Percentiles rank a stretch among this genome's conserved stretches.
Evolutionary conservation across 345 rosid species (phyloP).

Genomic region (Physaria fendleri): DNA sequence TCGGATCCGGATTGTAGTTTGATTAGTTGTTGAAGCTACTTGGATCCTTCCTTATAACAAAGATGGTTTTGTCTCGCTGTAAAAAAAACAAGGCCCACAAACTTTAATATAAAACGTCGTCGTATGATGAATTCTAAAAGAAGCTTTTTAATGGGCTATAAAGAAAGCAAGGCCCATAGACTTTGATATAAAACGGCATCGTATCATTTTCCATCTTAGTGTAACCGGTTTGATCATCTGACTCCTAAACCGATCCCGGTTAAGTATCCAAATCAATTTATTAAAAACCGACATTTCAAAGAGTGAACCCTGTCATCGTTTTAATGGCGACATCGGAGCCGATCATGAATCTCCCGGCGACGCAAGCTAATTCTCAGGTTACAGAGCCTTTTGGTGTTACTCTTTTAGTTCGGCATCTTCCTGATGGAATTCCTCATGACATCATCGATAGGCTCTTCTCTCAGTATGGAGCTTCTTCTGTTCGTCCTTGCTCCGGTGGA

Average conservation of each 20-base stretch:
- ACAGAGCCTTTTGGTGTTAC: conserved; percentile 28
- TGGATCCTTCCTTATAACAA: too few species aligned
- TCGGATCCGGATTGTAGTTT: conserved; percentile 14
- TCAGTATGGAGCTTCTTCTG: conserved; percentile 75
- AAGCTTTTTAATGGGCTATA: too few species aligned
- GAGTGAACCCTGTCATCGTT: background rate
- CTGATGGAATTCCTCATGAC: conserved; percentile 74
- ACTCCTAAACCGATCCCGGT: background rate
- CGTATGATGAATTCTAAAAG: too few species aligned
- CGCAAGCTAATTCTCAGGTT: conserved; percentile 21
- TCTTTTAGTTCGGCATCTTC: conserved; percentile 68
- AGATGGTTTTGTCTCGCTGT: too few species aligned
- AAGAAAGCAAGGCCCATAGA: too few species aligned
- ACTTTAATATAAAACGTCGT: background rate
- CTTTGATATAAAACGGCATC: too few species aligned
- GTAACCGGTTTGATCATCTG: background rate
- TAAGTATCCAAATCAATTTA: background rate
- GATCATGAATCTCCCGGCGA: conserved; percentile 18
- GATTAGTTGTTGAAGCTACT: background rate
- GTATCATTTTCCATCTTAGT: too few species aligned
- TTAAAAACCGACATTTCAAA: background rate
- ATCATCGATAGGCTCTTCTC: conserved; percentile 66
- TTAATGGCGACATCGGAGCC: conserved; percentile 31
- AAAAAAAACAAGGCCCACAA: too few species aligned
- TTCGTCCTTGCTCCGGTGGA: conserved; percentile 72